Conservation (phyloP, 768 basidiomycete genomes). For the Hirschioporus abietinus region DNA sequence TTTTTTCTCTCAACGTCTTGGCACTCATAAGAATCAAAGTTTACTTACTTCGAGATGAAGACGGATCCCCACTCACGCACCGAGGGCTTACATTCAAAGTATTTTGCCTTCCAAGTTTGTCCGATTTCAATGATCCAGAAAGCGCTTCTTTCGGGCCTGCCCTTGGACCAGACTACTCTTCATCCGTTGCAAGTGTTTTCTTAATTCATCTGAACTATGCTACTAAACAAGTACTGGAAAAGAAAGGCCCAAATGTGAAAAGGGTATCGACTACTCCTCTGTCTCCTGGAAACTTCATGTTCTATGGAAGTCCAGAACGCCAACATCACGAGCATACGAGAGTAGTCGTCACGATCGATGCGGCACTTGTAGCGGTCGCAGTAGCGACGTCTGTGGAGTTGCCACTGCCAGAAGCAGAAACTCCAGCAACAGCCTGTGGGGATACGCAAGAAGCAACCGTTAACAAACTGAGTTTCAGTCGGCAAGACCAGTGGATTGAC, state of each 20-base stretch:
- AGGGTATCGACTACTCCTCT: background rate
- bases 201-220: slow-evolving; percentile 1
- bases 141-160: background rate
- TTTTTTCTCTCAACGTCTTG: background rate
- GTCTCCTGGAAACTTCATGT: background rate
- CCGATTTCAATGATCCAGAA: background rate
- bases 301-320: background rate
- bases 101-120: background rate
- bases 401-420: background rate
- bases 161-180: background rate
- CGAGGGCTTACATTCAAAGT: background rate
- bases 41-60: background rate
- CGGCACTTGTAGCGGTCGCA: background rate
- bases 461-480: background rate
- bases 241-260: background rate
- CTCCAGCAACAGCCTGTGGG: background rate
- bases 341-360: background rate
- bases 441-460: background rate
- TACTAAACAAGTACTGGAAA: background rate
- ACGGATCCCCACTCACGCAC: background rate
- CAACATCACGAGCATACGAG: background rate
- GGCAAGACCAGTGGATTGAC: background rate
- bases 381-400: background rate
- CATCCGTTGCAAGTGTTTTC: slow-evolving; percentile 1
- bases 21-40: background rate